Evolutionary conservation across 805 yeast species (phyloP).

Genomic region (Teunomyces tritomae): DNA sequence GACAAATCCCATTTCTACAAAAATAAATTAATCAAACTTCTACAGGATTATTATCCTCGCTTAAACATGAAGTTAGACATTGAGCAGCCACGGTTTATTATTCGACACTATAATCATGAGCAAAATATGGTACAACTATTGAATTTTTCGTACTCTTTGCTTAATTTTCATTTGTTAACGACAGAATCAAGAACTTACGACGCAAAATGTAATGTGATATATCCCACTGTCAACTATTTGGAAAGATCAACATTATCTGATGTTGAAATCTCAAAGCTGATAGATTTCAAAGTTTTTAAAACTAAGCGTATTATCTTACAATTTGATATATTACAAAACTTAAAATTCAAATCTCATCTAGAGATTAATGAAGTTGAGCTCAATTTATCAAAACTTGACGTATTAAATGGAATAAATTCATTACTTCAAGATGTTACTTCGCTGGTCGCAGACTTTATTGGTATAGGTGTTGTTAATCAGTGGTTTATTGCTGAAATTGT

Average conservation of each 20-base stretch:
- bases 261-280: neutral
- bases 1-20: conserved; percentile 14
- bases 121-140: conserved; percentile 23
- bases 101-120: conserved; percentile 18
- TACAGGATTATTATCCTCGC: conserved; percentile 32
- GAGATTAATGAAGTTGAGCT: conserved; percentile 19
- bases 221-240: conserved; percentile 29
- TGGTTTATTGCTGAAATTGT: conserved; percentile 23
- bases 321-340: conserved; percentile 25
- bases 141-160: conserved; percentile 32
- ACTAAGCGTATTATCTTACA: conserved; percentile 17
- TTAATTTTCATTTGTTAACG: conserved; percentile 33
- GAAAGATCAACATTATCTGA: conserved; percentile 11
- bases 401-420: conserved; percentile 29
- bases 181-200: conserved; percentile 31
- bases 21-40: conserved; percentile 8
- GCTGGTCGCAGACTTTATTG: conserved; percentile 21
- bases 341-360: conserved; percentile 21
- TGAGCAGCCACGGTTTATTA: conserved; percentile 33
- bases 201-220: conserved; percentile 31
- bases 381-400: conserved; percentile 29
- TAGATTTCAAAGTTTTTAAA: conserved; percentile 20
- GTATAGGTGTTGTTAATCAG: conserved; percentile 27
- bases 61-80: conserved; percentile 23
- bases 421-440: conserved; percentile 26